Base-by-base conservation (phyloP, 164 flowering plant genomes). In the Macadamia tetraphylla region DNA sequence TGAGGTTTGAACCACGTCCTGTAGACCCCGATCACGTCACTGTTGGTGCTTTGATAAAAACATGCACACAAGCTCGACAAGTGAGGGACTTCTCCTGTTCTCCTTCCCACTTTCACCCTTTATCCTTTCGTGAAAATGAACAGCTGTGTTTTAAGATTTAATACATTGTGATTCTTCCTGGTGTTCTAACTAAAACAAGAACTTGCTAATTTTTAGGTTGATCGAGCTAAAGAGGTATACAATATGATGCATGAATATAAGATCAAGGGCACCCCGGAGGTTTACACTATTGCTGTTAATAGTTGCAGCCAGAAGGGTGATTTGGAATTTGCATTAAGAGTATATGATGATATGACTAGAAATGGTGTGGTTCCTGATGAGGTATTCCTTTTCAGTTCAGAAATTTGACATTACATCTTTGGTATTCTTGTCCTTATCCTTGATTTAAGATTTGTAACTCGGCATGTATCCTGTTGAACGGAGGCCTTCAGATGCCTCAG, bases 1-100 rank as follows among this genome's bases (percentile, higher is more conserved):
- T 94, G 99, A 72, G 68, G 44, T 74, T 87, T 35, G 99, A 92
- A 70, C 60, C 76, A 66, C 86, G 76, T 2, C 96, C 97, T 17
- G 78, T 90, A 63, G 92, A 90, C 12, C 97, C 99, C 65, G 97
- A 94, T 82, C 94, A 94, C 57, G 64, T 92, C 64, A 94, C 99
- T 46, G 73, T 94, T 74, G 97, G 97, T 77, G 97, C 97, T 60
- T 71, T 94, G 72, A 90, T 94, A 65, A 89, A 79, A 77, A 93
- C 99, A 43, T 94, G 97, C 52, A 68, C 83, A 62, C 79, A 83
- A 78, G 92, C 92, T 78, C 92, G 92, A 69, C 91, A 89, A 91
- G 99, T 94, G 58, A 17, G 80, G 52, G 23, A 70, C 61, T 29
- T 58, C 6, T 40, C 14, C 32, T 10, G 29, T 13, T n/a, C 29